Base-by-base conservation (phyloP, 2,329 filamentous ascomycete species). In the Whalleya microplaca region DNA sequence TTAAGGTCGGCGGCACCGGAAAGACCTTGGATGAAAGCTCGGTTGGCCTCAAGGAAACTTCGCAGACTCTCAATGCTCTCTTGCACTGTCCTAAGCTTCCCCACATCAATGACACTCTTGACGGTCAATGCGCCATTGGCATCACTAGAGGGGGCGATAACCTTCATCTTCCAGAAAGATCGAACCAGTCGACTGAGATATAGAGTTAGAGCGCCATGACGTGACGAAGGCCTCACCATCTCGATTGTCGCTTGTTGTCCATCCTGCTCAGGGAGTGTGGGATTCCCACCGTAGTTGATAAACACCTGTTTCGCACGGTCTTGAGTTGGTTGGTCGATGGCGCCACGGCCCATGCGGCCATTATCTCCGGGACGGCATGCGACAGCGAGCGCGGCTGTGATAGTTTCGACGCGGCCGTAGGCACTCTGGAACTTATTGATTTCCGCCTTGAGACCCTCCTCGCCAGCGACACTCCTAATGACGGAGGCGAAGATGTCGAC, bases 321-420 rank as follows among this genome's bases (percentile, higher is more conserved):
- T 45, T 96, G 81, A 1, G 96, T 92, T 37, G 92, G 85, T 12
- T 93, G 90, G 67, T 98, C 95, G 32, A 88, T 89, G 21, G 90
- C 87, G 9, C 88, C 76, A 43, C 92, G 85, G 43, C 86, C 84
- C 55, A 92, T 90, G 21, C 80, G 75, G 2, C 81, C 72, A 67
- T 96, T 94, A 21, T 89, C 88, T 9, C 92, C 94, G 71, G 98
- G 93, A 3, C 94, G 93, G 72, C 95, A 99, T 40, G 95, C 93
- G 27, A 99, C 95, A 10, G 95, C 95, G 49, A 99, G 78, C 21
- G 95, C 93, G 41, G 94, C 92, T 0, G 95, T 91, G 51, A 96
- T 88, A 0, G 91, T 95, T 72, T 99, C 95, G 2, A 89, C 87
- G 10, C 93, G 86, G 12, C 95, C 95, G 71, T 98, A 99, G 9